phyloP scores from a whole-genome alignment of 208 protist species.

The Leishmania tarentolae region DNA sequence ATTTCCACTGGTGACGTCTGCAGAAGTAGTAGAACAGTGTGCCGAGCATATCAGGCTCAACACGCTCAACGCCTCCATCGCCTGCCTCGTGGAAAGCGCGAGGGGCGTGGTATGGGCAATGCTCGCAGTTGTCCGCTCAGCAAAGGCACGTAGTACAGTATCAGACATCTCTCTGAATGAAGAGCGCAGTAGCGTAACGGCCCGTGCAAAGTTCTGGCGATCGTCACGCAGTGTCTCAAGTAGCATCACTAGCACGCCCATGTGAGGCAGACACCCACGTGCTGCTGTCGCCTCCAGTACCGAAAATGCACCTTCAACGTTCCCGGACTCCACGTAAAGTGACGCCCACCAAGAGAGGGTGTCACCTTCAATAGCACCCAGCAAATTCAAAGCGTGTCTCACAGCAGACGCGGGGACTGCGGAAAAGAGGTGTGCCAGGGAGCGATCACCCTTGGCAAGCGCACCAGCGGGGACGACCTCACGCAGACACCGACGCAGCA shows the following conservation, averaged over 20 bases:
- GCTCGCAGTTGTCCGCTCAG: conserved; percentile 39
- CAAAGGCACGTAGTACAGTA: conserved; percentile 64
- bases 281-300: conserved; percentile 23
- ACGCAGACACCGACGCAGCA: conserved; percentile 15
- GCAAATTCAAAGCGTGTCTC: conserved; percentile 8
- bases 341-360: conserved; percentile 37
- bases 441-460: conserved; percentile 17
- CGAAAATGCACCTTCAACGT: conserved; percentile 25
- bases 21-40: not conserved
- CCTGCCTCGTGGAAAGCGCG: conserved; percentile 11
- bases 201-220: conserved; percentile 16
- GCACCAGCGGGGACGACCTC: conserved; percentile 15
- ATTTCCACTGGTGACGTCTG: not conserved
- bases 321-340: conserved; percentile 21
- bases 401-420: conserved; percentile 20
- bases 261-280: conserved; percentile 48
- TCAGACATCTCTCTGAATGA: conserved; percentile 37
- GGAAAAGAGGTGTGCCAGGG: conserved; percentile 20
- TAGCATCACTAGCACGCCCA: conserved; percentile 55
- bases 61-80: conserved; percentile 30
- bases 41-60: not conserved
- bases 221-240: conserved; percentile 38
- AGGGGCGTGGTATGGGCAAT: not conserved
- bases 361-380: conserved; percentile 18
- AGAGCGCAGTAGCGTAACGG: conserved; percentile 29